Conservation (phyloP, 192 early-diverging fungal genomes). For the Podila minutissima region DNA sequence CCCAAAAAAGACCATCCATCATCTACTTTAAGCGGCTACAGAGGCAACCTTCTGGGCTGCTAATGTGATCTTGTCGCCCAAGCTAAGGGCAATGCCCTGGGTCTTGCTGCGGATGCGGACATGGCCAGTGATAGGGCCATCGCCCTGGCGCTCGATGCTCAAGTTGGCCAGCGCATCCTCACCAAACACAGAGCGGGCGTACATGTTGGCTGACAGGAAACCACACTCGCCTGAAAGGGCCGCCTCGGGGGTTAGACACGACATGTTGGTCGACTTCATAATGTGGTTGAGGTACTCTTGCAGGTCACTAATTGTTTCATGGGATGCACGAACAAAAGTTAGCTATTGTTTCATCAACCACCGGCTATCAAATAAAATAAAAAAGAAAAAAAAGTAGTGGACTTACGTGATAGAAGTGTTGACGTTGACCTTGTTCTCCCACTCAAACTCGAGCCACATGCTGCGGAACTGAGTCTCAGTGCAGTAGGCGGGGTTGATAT, state of each 20-base stretch:
- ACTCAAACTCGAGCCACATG: slow-evolving; percentile 99
- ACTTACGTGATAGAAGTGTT: slow-evolving; percentile 90
- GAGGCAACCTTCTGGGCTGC: slow-evolving; percentile 58
- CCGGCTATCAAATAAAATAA: no score
- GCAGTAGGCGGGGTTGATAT: slow-evolving; percentile 93
- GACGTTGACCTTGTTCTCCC: slow-evolving; percentile 99
- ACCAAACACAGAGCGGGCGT: slow-evolving; percentile 96
- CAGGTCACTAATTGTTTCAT: slow-evolving; percentile 69
- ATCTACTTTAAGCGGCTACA: slow-evolving; percentile 19
- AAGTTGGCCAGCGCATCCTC: slow-evolving; percentile 99
- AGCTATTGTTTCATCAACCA: not conserved
- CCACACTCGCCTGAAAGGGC: slow-evolving; percentile 95
- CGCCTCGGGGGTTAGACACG: slow-evolving; percentile 94
- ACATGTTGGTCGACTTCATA: slow-evolving; percentile 97
- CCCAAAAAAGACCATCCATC: not conserved
- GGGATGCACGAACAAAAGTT: not conserved
- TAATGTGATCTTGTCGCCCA: slow-evolving; percentile 86
- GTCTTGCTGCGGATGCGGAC: slow-evolving; percentile 98
- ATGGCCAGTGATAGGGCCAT: slow-evolving; percentile 89
- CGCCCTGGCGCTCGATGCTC: slow-evolving; percentile 85
- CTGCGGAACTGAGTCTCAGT: slow-evolving; percentile 94
- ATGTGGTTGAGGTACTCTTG: slow-evolving; percentile 91
- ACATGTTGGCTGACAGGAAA: slow-evolving; percentile 97
- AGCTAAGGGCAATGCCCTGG: slow-evolving; percentile 95
- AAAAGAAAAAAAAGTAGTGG: not conserved